Evolutionary conservation across 2,329 filamentous ascomycete genomes (phyloP).

Genomic region (Aspergillus pseudoglaucus): DNA sequence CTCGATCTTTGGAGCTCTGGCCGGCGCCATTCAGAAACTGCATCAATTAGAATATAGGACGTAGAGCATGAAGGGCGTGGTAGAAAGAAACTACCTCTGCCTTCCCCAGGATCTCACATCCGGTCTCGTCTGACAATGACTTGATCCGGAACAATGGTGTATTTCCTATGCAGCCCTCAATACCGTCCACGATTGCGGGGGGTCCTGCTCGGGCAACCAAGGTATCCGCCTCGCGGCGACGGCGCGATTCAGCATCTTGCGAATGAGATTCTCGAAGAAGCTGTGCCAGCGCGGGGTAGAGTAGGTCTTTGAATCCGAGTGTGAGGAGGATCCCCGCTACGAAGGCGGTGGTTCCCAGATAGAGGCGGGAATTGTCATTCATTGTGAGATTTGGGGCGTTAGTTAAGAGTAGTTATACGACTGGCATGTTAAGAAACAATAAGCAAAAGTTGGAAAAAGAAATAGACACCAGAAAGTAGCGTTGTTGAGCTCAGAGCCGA

Average conservation of each 20-base stretch:
- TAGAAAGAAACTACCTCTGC: conserved; percentile 57
- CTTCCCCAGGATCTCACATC: conserved; percentile 85
- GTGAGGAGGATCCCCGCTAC: conserved; percentile 69
- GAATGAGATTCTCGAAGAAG: conserved; percentile 38
- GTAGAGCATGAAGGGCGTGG: not conserved
- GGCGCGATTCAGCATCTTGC: conserved; percentile 26
- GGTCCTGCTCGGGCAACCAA: conserved; percentile 24
- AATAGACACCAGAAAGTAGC: not conserved
- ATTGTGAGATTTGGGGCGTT: conserved; percentile 13
- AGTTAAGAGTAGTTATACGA: not conserved
- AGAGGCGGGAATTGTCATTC: conserved; percentile 39
- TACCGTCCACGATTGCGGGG: conserved; percentile 61
- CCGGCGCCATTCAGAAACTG: conserved; percentile 89
- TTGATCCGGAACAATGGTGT: conserved; percentile 83
- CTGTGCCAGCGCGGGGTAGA: conserved; percentile 67
- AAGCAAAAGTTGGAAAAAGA: too few relatives aligned
- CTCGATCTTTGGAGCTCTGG: conserved; percentile 88
- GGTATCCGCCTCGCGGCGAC: conserved; percentile 15
- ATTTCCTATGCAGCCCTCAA: conserved; percentile 88
- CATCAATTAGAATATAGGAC: not conserved
- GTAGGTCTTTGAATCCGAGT: conserved; percentile 68
- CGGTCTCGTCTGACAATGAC: conserved; percentile 77
- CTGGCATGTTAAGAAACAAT: too few relatives aligned
- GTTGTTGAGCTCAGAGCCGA: not conserved
- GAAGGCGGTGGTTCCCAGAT: conserved; percentile 67